Conservation (phyloP, 306 rosid species). For the Vigna nakashimae region DNA sequence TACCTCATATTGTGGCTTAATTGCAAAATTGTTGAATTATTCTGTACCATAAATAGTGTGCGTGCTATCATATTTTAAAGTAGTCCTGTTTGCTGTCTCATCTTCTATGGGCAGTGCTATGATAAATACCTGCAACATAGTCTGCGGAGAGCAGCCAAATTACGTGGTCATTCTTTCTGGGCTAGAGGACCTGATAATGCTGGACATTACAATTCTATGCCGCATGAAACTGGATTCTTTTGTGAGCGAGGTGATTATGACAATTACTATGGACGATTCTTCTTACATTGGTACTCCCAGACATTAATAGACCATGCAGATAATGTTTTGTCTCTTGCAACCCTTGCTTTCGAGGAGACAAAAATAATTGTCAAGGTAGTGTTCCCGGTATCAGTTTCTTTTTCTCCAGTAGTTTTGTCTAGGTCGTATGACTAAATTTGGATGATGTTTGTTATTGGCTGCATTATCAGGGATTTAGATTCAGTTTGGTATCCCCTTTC, state of each 20-base stretch:
- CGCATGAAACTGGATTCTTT: conserved; percentile 95
- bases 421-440: conserved; percentile 38
- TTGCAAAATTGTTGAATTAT: conserved; percentile 38
- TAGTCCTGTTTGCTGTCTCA: conserved; percentile 39
- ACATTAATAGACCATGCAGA: conserved; percentile 82
- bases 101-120: conserved; percentile 72
- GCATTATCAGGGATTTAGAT: conserved; percentile 26
- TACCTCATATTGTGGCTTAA: conserved; percentile 51
- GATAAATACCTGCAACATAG: conserved; percentile 89
- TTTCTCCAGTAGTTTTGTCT: conserved; percentile 34
- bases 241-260: conserved; percentile 97
- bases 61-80: conserved; percentile 25
- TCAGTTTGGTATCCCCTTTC: conserved; percentile 30
- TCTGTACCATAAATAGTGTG: conserved; percentile 5
- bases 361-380: conserved; percentile 80
- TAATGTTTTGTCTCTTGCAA: conserved; percentile 93
- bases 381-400: conserved; percentile 35
- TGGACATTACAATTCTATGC: conserved; percentile 89
- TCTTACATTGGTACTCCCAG: conserved; percentile 96
- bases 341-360: conserved; percentile 92
- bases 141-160: conserved; percentile 81
- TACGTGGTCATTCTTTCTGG: conserved; percentile 94
- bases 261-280: conserved; percentile 97
- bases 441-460: conserved; percentile 13
- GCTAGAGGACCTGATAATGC: conserved; percentile 97